Base-by-base conservation (phyloP, 108 stramenopile genomes). In the Cyclotella cryptica region DNA sequence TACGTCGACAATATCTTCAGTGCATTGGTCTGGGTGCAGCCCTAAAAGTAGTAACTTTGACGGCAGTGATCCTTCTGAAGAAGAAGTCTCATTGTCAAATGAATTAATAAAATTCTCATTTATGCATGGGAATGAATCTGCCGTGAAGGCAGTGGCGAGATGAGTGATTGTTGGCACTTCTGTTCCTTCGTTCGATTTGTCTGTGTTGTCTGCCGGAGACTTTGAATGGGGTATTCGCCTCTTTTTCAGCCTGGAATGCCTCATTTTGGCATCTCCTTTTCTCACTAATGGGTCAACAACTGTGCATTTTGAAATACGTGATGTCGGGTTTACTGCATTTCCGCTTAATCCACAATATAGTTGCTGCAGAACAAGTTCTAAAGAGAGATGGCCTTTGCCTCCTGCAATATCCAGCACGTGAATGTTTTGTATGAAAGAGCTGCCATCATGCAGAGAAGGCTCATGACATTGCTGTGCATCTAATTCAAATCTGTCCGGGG, bases 11-110 rank as follows among this genome's bases (percentile, higher is more conserved):
- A 91, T 91, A 65, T 87, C 90, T 64, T 91, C 88, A 0, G 90
- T 91, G 40, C 73, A 75, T 80, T 91, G 84, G 67, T 91, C 90
- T 26, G 90, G 90, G 64, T 91, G 90, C 24, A 91, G 68, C 35
- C 90, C 90, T n/a, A 91, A 80, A 22, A 89, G 74, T 2, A 86
- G 42, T 73, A 42, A 81, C 40, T 22, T 76, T 27, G 26, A 47
- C 39, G 22, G 82, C 18, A 22, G 9, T 27, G 26, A 28, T 22
- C 27, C 26, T 11, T 24, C 14, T 27, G 13, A 19, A 14, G 80
- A 55, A 55, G 47, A 15, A 4, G 57, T 19, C 2, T 41, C 12
- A 40, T 41, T 6, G 3, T 18, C 35, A 13, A 13, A 39, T 63
- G 40, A 19, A 62, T 4, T 43, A 28, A 11, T 51, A 27, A 58